phyloP scores from a whole-genome alignment of 2,329 filamentous ascomycete species.

The Aspergillus sp. region DNA sequence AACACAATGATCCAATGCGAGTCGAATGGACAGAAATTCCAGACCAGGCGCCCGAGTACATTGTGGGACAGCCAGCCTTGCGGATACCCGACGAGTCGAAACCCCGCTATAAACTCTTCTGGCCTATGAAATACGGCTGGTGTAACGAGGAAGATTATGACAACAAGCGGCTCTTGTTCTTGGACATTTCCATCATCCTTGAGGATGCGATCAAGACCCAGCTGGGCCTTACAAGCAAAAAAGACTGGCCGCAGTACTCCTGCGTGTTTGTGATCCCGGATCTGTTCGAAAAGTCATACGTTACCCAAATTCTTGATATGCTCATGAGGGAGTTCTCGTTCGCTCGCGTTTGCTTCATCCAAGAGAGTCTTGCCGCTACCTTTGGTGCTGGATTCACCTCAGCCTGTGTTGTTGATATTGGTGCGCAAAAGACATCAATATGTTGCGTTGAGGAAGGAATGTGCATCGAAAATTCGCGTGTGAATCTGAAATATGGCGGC shows the following conservation, averaged over 20 bases:
- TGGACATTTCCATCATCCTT: constrained; percentile 84
- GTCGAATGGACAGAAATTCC: constrained; percentile 92
- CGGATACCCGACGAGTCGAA: constrained; percentile 86
- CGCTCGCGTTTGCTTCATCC: constrained; percentile 85
- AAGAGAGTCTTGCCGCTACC: constrained; percentile 91
- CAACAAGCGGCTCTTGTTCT: constrained; percentile 74
- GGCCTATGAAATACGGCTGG: constrained; percentile 84
- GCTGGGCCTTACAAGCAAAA: constrained; percentile 72
- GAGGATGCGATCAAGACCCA: constrained; percentile 86
- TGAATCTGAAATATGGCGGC: constrained; percentile 93
- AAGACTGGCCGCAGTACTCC: constrained; percentile 85
- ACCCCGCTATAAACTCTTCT: constrained; percentile 87
- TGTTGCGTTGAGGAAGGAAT: constrained; percentile 97
- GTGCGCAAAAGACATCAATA: constrained; percentile 95
- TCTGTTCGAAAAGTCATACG: constrained; percentile 91
- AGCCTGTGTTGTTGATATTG: constrained; percentile 92
- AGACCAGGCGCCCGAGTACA: constrained; percentile 67
- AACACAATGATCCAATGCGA: constrained; percentile 91
- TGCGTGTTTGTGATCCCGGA: constrained; percentile 98
- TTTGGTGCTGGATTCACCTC: constrained; percentile 95
- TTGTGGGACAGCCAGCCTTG: constrained; percentile 78
- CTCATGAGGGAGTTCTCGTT: constrained; percentile 90
- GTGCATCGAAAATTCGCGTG: constrained; percentile 87
- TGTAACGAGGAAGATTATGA: constrained; percentile 88
- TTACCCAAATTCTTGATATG: constrained; percentile 79